Percentiles rank a stretch among this genome's conserved stretches.
These are phyloP conservation scores for Stromatinia cepivora DNA, from an alignment of 2,329 filamentous ascomycete species.

Conservation along the genomic window DNA sequence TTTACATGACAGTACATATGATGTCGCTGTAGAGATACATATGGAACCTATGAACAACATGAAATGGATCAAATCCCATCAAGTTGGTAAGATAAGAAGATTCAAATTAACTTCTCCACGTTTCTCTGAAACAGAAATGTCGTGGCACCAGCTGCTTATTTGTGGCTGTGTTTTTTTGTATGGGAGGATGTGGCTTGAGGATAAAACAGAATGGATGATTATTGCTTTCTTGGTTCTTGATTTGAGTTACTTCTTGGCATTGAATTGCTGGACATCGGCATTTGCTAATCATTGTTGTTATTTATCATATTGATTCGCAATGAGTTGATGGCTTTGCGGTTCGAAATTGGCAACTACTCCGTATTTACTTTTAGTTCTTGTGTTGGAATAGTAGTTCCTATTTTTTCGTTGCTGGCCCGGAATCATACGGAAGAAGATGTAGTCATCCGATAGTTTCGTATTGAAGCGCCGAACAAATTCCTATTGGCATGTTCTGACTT, in stretches of 20 bases:
- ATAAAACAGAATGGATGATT: neutral
- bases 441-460: neutral
- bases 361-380: neutral
- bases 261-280: neutral
- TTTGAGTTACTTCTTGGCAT: neutral
- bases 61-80: neutral
- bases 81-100: conserved; percentile 20
- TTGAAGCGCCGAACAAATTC: neutral
- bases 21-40: neutral
- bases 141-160: conserved; percentile 21
- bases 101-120: conserved; percentile 20
- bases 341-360: neutral
- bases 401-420: neutral
- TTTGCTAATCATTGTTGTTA: neutral
- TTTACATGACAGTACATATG: conserved; percentile 7
- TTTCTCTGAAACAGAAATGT: conserved; percentile 23
- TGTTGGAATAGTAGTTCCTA: neutral
- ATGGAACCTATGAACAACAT: neutral
- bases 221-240: neutral
- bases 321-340: neutral
- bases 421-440: neutral
- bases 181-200: neutral
- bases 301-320: neutral
- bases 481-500: too few relatives aligned
- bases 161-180: conserved; percentile 17